Percentiles rank a stretch among this genome's conserved stretches.
Evolutionary conservation across 2,329 filamentous ascomycete species (phyloP).

Genomic region (Aspergillus neoniger): DNA sequence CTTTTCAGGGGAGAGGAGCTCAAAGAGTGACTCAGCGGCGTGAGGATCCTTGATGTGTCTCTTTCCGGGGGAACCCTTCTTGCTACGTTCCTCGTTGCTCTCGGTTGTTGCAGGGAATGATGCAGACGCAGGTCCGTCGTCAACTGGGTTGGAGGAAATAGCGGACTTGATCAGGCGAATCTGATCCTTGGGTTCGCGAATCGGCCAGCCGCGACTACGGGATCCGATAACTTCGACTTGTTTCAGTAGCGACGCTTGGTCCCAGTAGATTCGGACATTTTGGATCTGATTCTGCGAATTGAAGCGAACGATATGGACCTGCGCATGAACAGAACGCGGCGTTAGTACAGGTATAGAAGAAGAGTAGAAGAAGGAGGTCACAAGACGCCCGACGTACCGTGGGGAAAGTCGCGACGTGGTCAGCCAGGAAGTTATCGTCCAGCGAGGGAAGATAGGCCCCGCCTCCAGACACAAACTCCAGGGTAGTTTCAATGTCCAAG

Average conservation of each 20-base stretch:
- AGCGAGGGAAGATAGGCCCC: conserved; percentile 84
- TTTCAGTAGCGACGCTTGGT: conserved; percentile 89
- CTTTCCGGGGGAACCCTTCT: conserved; percentile 41
- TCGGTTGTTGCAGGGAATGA: conserved; percentile 7
- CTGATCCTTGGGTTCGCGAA: conserved; percentile 83
- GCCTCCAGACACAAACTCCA: conserved; percentile 80
- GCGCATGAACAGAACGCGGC: conserved; percentile 15
- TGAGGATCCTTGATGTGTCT: conserved; percentile 47
- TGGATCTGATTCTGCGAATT: conserved; percentile 73
- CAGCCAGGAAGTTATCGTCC: conserved; percentile 91
- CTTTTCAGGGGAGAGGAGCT: conserved; percentile 64
- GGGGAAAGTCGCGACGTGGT: conserved; percentile 75
- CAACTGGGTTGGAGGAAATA: conserved; percentile 27
- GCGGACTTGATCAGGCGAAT: conserved; percentile 69
- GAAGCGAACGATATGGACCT: conserved; percentile 90
- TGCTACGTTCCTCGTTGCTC: background rate
- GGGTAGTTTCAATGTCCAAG: conserved; percentile 75
- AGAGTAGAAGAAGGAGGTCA: background rate
- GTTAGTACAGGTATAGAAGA: conserved; percentile 10
- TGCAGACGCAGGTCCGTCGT: conserved; percentile 11
- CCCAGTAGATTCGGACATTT: conserved; percentile 90
- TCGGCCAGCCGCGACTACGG: conserved; percentile 90
- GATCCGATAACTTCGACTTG: conserved; percentile 91
- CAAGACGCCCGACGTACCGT: conserved; percentile 71
- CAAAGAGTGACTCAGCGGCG: conserved; percentile 64